A percentile compares a stretch with the other conserved stretches of the same genome.
Evolutionary conservation across 169 alveolate genomes (phyloP).

Genomic region (Cryptosporidium felis): DNA sequence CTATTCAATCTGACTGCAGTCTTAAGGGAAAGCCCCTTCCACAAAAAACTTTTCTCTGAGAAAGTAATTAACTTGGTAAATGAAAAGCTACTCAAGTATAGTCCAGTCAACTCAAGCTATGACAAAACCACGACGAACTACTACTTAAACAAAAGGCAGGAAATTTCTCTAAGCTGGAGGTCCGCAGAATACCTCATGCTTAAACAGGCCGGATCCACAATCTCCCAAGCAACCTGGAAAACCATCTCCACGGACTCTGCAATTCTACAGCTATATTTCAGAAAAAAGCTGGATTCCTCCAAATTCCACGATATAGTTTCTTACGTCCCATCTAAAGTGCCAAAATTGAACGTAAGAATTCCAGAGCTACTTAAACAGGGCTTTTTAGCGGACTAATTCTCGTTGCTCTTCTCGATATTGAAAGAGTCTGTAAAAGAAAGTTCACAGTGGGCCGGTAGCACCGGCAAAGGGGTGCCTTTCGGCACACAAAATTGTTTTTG

Average conservation of each 20-base stretch:
- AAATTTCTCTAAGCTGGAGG: constrained; percentile 4
- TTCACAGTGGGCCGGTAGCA: too few species aligned
- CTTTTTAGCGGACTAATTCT: too few species aligned
- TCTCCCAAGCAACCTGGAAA: constrained; percentile 32
- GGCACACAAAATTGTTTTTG: too few species aligned
- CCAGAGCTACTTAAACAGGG: constrained; percentile 12
- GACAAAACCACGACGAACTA: background rate
- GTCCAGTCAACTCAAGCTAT: constrained; percentile 12
- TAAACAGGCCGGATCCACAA: background rate
- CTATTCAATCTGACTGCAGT: background rate
- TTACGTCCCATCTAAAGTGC: constrained; percentile 27
- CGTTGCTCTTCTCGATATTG: too few species aligned
- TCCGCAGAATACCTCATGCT: background rate
- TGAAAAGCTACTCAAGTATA: constrained; percentile 13
- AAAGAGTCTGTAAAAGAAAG: too few species aligned
- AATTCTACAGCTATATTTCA: background rate
- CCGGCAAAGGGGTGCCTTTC: too few species aligned
- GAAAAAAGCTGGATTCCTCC: background rate
- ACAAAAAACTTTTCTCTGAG: background rate
- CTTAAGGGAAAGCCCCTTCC: background rate
- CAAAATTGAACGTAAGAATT: constrained; percentile 6
- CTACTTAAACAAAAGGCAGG: constrained; percentile 23
- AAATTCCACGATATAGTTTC: constrained; percentile 7
- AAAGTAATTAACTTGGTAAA: constrained; percentile 3
- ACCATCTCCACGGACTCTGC: constrained; percentile 20